Conservation (phyloP, 73 alveolate genomes). For the Paramecium octaurelia region DNA sequence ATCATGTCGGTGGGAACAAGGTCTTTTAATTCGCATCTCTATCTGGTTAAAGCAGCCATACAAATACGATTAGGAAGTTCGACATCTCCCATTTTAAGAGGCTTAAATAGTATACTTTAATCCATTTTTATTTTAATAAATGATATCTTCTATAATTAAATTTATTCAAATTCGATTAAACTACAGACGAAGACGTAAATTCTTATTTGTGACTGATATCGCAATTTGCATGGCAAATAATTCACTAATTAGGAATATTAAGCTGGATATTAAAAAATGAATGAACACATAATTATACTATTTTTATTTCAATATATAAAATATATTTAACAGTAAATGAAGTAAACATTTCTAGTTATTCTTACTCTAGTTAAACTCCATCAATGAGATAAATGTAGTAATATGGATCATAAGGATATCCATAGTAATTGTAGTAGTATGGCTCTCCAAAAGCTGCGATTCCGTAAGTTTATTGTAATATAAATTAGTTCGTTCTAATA, state of each 20-base stretch:
- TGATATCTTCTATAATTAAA: neutral
- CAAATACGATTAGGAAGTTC: conserved; percentile 51
- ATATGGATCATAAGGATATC: neutral
- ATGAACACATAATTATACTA: neutral
- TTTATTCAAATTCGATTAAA: neutral
- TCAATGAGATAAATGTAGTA: neutral
- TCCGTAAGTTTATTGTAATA: neutral
- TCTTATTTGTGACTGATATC: neutral
- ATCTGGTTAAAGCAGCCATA: conserved; percentile 62
- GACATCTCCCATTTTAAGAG: conserved; percentile 50
- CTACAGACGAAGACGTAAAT: neutral
- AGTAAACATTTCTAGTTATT: neutral
- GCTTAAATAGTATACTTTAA: conserved; percentile 22
- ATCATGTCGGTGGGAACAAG: conserved; percentile 54
- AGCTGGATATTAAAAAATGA: neutral
- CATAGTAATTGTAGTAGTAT: neutral
- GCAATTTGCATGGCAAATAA: neutral
- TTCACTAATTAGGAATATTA: no score
- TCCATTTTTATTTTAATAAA: neutral
- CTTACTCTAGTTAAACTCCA: neutral
- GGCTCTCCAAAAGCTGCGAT: neutral
- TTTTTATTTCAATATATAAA: neutral
- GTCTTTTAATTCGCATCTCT: conserved; percentile 57
- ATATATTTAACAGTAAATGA: neutral
- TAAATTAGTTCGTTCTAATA: neutral